Evolutionary conservation across 2,329 filamentous ascomycete species (phyloP), one percentile per base, ranked within the genome.

Genomic region (Bisporella sp.): DNA sequence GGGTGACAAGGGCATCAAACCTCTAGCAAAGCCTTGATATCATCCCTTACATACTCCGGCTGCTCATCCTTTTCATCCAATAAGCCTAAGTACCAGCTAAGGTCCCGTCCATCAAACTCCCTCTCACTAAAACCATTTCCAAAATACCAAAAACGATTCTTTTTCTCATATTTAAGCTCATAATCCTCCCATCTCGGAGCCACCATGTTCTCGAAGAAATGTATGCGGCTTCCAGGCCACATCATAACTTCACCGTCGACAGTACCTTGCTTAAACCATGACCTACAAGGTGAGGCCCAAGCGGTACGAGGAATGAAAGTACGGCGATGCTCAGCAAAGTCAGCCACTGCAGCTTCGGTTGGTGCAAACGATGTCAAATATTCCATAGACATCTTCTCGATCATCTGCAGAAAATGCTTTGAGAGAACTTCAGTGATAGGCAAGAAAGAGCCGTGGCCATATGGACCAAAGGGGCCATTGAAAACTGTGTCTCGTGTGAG

Each of bases 181-280:
- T 9, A 42, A 21, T 42, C 40, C 29, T 42, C 40, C 40, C 40
- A 42, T 11, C 40, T 12, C 29, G 40, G 40, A 8, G 8, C 9
- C 4, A 4, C 9, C 40, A 42, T 42, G 6, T 9, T 9, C n/a
- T 42, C 40, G 40, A 42, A 13, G 13, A 42, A 42, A 13, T 42
- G 40, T 8, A 42, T 7, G 2, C 7, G 6, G 35, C 35, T 39
- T 1, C 75, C 75, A 1, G 74, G 74, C 71, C 72, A 77, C 5
- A 77, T 66, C 6, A 50, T 51, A 5, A 57, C 50, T 32, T 50
- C 45, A 32, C 55, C 55, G 29, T 55, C 46, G 7, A 41, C 41
- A 8, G 33, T 53, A 5, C 55, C 55, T 47, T 58, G 54, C 41
- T 58, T 58, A 48, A 51, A 57, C 57, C 57, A 66, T 31, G 61